These are phyloP conservation scores for Cercospora canescens DNA, from an alignment of 2,329 filamentous ascomycete genomes.

Conservation along the genomic window DNA sequence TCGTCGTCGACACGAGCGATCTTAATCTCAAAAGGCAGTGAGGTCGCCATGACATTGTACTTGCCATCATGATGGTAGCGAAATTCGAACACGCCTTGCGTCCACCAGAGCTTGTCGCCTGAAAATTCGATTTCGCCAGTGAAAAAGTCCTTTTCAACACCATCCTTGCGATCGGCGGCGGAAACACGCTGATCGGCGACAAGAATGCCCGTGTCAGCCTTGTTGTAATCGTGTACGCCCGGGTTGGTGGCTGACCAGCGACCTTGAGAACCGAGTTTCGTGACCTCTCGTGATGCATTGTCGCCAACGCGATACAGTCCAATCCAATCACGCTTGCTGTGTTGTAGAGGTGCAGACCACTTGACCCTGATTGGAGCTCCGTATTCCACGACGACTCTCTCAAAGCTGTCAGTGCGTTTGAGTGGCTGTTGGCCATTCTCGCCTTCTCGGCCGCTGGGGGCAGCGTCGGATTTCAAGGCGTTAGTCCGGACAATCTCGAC, in stretches of 20 bases:
- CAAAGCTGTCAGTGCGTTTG: slow-evolving; percentile 60
- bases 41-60: slow-evolving; percentile 92
- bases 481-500: slow-evolving; percentile 69
- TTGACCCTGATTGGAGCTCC: slow-evolving; percentile 85
- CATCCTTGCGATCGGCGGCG: slow-evolving; percentile 45
- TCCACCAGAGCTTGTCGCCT: slow-evolving; percentile 97
- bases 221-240: slow-evolving; percentile 72
- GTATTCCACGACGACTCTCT: slow-evolving; percentile 81
- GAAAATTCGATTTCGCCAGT: slow-evolving; percentile 83
- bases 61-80: slow-evolving; percentile 92
- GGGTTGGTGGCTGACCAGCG: slow-evolving; percentile 83
- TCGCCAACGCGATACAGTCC: slow-evolving; percentile 95
- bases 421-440: slow-evolving; percentile 67
- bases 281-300: slow-evolving; percentile 81
- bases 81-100: slow-evolving; percentile 92
- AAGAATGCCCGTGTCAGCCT: slow-evolving; percentile 75
- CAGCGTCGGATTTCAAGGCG: slow-evolving; percentile 42
- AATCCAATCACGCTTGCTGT: slow-evolving; percentile 92
- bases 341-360: slow-evolving; percentile 86
- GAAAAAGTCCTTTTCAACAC: slow-evolving; percentile 60
- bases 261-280: slow-evolving; percentile 80
- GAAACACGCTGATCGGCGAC: slow-evolving; percentile 63
- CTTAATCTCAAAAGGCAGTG: slow-evolving; percentile 86
- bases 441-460: slow-evolving; percentile 71
- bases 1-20: slow-evolving; percentile 78